Evolutionary conservation across 805 yeast species (phyloP).

Genomic region (Saccharomycopsis babjevae): DNA sequence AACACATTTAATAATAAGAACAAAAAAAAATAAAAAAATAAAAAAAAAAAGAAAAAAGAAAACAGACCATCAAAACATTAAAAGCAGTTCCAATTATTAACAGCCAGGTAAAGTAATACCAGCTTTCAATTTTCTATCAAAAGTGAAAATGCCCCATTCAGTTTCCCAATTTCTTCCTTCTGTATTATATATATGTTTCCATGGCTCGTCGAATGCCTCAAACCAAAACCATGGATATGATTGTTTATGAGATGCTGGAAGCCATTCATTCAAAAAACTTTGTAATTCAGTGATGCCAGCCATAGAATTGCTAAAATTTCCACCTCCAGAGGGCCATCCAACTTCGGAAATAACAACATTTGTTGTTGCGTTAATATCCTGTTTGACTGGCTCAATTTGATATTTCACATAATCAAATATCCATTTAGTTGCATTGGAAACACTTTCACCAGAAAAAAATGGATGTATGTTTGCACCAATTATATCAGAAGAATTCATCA

Average conservation of each 20-base stretch:
- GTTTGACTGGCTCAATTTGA: constrained; percentile 33
- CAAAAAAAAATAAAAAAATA: not conserved
- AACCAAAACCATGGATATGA: constrained; percentile 46
- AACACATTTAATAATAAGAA: not conserved
- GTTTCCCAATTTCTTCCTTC: constrained; percentile 48
- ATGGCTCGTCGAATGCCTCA: constrained; percentile 67
- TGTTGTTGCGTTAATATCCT: constrained; percentile 21
- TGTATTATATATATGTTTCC: constrained; percentile 44
- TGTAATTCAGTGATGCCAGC: constrained; percentile 40
- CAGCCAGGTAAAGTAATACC: constrained; percentile 23
- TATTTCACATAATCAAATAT: constrained; percentile 35
- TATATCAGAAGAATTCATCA: constrained; percentile 40
- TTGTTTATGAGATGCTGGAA: constrained; percentile 33
- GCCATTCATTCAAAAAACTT: constrained; percentile 39
- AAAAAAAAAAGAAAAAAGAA: not conserved
- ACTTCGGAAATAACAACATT: constrained; percentile 45
- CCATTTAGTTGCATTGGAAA: constrained; percentile 42
- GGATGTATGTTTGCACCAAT: constrained; percentile 61
- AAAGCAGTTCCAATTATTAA: not conserved
- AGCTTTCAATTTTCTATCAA: constrained; percentile 37
- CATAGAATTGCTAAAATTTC: constrained; percentile 32
- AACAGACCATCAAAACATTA: not conserved
- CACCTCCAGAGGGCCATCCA: constrained; percentile 69
- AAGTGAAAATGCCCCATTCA: constrained; percentile 57
- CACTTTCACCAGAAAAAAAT: constrained; percentile 50